Conservation (phyloP, 108 stramenopile species). For the Fragilaria radians region DNA sequence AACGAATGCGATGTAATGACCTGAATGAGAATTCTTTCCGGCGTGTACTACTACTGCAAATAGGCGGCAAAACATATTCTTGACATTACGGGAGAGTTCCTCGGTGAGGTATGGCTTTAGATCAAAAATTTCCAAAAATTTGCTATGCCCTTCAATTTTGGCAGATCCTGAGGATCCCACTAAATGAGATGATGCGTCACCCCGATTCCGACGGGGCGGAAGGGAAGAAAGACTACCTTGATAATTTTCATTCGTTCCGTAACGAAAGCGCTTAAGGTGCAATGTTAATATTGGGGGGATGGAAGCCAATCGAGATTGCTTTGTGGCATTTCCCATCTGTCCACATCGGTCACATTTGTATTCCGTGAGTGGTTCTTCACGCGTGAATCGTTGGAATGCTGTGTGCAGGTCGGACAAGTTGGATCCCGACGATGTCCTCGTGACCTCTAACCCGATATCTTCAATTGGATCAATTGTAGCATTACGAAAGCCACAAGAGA, state of each 20-base stretch:
- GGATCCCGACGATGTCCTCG: slow-evolving; percentile 17
- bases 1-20: slow-evolving; percentile 78
- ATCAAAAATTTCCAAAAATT: slow-evolving; percentile 59
- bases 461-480: slow-evolving; percentile 84
- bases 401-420: slow-evolving; percentile 48
- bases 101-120: slow-evolving; percentile 67
- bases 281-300: slow-evolving; percentile 84
- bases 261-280: slow-evolving; percentile 84
- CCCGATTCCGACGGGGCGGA: slow-evolving; percentile 4
- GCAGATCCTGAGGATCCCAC: slow-evolving; percentile 73
- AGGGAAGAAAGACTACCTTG: slow-evolving; percentile 1
- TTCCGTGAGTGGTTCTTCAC: slow-evolving; percentile 62
- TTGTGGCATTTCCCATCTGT: slow-evolving; percentile 75
- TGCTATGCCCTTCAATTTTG: slow-evolving; percentile 86
- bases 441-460: slow-evolving; percentile 83
- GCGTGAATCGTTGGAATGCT: slow-evolving; percentile 70
- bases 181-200: slow-evolving; percentile 42
- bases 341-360: slow-evolving; percentile 89
- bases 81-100: slow-evolving; percentile 48
- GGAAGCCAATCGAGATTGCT: slow-evolving; percentile 71
- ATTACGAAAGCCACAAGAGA: slow-evolving; percentile 48
- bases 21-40: slow-evolving; percentile 80
- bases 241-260: slow-evolving; percentile 30
- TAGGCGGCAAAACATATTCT: slow-evolving; percentile 71
- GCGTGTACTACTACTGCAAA: slow-evolving; percentile 86